Evolutionary conservation across 495 filamentous ascomycete genomes (phyloP).

Genomic region (Achaetomiella virescens): DNA sequence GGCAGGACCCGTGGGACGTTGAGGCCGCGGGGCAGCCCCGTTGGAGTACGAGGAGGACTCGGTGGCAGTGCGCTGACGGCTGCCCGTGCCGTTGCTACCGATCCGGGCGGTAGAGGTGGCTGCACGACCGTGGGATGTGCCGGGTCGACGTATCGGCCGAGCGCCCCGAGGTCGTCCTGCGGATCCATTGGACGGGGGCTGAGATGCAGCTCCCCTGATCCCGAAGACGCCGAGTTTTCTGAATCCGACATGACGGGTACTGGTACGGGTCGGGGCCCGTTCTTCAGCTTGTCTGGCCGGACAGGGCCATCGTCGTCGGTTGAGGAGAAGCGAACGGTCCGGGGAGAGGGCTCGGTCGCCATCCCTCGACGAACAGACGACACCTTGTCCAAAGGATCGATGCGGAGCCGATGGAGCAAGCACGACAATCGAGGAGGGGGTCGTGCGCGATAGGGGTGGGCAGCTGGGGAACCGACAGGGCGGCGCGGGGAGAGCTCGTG

Average conservation of each 20-base stretch:
- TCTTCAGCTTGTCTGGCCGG: constrained; percentile 33
- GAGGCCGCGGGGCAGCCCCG: constrained; percentile 24
- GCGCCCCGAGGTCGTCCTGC: constrained; percentile 41
- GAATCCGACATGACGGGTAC: constrained; percentile 52
- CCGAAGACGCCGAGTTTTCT: constrained; percentile 58
- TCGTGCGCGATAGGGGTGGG: too few relatives aligned
- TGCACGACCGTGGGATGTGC: constrained; percentile 31
- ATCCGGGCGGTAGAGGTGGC: constrained; percentile 25
- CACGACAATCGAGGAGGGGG: neutral
- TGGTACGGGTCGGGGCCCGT: constrained; percentile 39
- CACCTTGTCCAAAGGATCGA: neutral
- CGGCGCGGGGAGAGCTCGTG: neutral
- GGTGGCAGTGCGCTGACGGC: constrained; percentile 27
- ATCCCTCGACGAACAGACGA: constrained; percentile 9
- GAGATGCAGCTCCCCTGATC: constrained; percentile 52
- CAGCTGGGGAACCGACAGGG: neutral
- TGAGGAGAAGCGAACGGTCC: constrained; percentile 48
- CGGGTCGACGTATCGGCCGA: constrained; percentile 35
- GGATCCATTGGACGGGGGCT: constrained; percentile 43
- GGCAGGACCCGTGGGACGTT: constrained; percentile 31
- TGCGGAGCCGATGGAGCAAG: constrained; percentile 1
- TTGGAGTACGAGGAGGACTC: constrained; percentile 22
- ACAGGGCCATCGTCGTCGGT: constrained; percentile 29
- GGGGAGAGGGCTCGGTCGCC: constrained; percentile 43
- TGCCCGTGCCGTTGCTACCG: constrained; percentile 27